These are phyloP conservation scores for Aspergillus quadrilineatus DNA, from an alignment of 2,329 filamentous ascomycete genomes.

Conservation along the genomic window DNA sequence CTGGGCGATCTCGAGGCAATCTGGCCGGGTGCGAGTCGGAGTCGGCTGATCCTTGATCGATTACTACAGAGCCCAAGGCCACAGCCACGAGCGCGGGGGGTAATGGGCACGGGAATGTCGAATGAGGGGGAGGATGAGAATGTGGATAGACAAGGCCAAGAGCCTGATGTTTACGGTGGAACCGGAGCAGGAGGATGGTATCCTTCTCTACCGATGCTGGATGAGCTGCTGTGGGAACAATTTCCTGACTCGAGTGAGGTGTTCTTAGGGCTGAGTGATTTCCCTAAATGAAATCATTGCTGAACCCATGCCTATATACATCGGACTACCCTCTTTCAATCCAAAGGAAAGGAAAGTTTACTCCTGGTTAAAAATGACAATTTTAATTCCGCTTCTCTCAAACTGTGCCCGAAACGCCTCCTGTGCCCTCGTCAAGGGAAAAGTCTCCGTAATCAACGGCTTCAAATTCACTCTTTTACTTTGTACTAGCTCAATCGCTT, in stretches of 20 bases:
- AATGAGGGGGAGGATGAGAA: not conserved
- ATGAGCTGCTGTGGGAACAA: not conserved
- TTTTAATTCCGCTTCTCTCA: not conserved
- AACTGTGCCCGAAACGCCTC: not conserved
- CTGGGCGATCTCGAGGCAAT: conserved; percentile 1
- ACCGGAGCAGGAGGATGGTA: not conserved
- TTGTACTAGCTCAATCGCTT: not conserved
- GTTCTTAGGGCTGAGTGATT: not conserved
- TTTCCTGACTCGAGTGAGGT: not conserved
- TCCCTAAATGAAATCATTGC: not conserved
- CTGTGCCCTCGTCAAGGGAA: not conserved
- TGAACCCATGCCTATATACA: not conserved
- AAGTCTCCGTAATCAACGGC: not conserved
- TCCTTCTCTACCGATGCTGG: not conserved
- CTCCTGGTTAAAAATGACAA: conserved; percentile 4
- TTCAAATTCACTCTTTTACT: not conserved
- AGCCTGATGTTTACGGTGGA: not conserved
- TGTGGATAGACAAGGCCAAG: not conserved
- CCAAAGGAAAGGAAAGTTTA: not conserved
- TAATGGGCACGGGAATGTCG: not conserved
- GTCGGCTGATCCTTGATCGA: not conserved
- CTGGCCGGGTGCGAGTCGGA: not conserved
- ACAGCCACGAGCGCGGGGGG: not conserved
- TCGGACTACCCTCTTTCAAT: not conserved
- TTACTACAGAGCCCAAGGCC: not conserved